Conservation (phyloP, 2,329 filamentous ascomycete genomes). For the Penicillium sp. region DNA sequence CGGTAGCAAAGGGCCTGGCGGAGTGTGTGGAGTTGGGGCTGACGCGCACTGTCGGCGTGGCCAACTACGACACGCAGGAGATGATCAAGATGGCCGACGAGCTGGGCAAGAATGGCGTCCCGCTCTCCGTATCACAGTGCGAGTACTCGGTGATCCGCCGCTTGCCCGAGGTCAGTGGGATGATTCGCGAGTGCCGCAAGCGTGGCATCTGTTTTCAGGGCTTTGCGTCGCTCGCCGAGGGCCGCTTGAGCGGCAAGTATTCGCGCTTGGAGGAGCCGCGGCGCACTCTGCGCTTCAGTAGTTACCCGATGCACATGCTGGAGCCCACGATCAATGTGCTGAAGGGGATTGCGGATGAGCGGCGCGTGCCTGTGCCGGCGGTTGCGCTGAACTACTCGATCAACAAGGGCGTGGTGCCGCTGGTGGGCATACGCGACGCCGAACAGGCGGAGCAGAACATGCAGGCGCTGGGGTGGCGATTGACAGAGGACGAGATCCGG, state of each 20-base stretch:
- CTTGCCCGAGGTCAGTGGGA: constrained; percentile 40
- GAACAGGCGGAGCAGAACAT: constrained; percentile 44
- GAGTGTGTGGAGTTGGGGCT: constrained; percentile 45
- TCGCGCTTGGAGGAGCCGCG: constrained; percentile 38
- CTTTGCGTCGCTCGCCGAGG: constrained; percentile 43
- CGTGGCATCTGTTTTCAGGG: constrained; percentile 45
- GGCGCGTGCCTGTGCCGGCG: constrained; percentile 35
- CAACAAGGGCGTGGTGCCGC: constrained; percentile 45
- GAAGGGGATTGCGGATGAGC: constrained; percentile 36
- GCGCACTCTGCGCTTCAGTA: constrained; percentile 40
- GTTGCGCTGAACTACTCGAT: constrained; percentile 48
- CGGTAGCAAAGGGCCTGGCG: constrained; percentile 43
- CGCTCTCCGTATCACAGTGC: constrained; percentile 47
- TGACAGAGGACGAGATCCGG: constrained; percentile 43
- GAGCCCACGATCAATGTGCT: constrained; percentile 40
- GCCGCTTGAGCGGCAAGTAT: constrained; percentile 44
- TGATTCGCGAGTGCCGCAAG: constrained; percentile 42
- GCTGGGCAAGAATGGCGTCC: constrained; percentile 37
- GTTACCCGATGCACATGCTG: constrained; percentile 46
- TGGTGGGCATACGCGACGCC: constrained; percentile 43
- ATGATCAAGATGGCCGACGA: constrained; percentile 46
- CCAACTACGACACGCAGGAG: constrained; percentile 45
- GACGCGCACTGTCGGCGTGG: constrained; percentile 44
- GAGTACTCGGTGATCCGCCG: constrained; percentile 46
- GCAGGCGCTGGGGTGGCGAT: constrained; percentile 42